Evolutionary conservation across 208 protist genomes (phyloP).

Genomic region (Leishmania tarentolae): DNA sequence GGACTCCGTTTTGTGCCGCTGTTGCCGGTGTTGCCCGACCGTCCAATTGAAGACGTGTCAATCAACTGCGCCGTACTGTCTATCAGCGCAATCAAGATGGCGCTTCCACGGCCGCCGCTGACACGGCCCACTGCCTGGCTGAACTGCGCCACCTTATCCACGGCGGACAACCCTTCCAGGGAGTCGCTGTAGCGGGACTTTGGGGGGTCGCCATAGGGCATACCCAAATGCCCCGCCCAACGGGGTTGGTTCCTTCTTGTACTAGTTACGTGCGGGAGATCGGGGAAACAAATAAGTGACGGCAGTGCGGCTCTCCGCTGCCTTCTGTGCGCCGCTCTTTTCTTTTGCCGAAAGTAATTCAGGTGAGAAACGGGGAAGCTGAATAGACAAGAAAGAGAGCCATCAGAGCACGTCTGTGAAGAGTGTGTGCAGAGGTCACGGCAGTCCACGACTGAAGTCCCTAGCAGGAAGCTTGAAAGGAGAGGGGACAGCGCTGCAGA

Average conservation of each 20-base stretch:
- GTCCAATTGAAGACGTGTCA: background rate
- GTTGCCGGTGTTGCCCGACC: background rate
- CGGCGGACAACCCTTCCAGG: slow-evolving; percentile 59
- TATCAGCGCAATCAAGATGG: slow-evolving; percentile 59
- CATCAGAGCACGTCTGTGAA: too few species aligned
- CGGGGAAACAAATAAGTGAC: background rate
- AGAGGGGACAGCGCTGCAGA: background rate
- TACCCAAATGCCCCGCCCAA: background rate
- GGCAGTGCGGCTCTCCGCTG: background rate
- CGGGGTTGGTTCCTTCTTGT: background rate
- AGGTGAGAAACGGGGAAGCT: background rate
- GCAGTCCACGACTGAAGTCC: background rate
- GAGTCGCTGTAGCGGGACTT: slow-evolving; percentile 26
- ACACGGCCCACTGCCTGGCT: slow-evolving; percentile 84
- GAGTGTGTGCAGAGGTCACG: background rate
- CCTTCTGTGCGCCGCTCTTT: background rate
- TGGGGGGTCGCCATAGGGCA: slow-evolving; percentile 5
- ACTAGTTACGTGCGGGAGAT: background rate
- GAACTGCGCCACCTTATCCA: slow-evolving; percentile 79
- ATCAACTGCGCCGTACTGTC: slow-evolving; percentile 24
- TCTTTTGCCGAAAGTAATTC: background rate
- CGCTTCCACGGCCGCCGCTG: slow-evolving; percentile 58
- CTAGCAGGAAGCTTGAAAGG: background rate
- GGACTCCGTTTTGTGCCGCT: background rate
- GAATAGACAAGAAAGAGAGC: background rate